phyloP scores from a whole-genome alignment of 805 yeast genomes.

The Saturnispora zaruensis region DNA sequence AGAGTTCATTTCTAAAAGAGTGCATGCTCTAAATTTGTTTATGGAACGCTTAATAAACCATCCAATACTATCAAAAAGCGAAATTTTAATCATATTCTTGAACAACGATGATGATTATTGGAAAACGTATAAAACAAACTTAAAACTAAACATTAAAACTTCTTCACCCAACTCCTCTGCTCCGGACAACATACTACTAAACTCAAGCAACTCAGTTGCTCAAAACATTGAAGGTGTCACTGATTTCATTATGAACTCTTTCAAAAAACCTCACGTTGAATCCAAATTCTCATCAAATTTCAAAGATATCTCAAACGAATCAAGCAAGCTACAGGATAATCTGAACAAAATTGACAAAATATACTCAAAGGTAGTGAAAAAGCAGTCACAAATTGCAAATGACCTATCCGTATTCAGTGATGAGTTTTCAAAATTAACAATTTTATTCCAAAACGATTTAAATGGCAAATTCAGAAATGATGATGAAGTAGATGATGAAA shows the following conservation, averaged over 20 bases:
- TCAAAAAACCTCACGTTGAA: conserved; percentile 61
- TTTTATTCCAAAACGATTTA: conserved; percentile 25
- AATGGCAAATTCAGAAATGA: conserved; percentile 24
- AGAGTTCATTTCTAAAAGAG: conserved; percentile 76
- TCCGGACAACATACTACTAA: conserved; percentile 12
- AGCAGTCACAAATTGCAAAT: conserved; percentile 61
- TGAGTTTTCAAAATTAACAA: conserved; percentile 60
- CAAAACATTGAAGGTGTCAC: conserved; percentile 63
- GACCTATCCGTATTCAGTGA: conserved; percentile 66
- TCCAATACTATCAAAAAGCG: conserved; percentile 60
- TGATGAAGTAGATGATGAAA: conserved; percentile 17
- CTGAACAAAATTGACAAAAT: conserved; percentile 69
- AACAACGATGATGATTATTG: conserved; percentile 49
- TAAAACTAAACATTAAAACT: conserved; percentile 21
- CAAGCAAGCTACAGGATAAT: conserved; percentile 80
- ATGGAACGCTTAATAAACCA: conserved; percentile 66
- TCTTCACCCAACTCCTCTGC: background rate
- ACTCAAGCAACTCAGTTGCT: background rate
- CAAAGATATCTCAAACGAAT: conserved; percentile 70
- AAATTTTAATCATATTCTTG: conserved; percentile 60
- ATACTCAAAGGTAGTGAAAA: conserved; percentile 61
- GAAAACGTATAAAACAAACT: conserved; percentile 55
- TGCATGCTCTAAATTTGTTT: conserved; percentile 72
- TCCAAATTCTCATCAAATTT: conserved; percentile 58
- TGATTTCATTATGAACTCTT: conserved; percentile 90